These are phyloP conservation scores for Thermothielavioides terrestris DNA, from an alignment of 495 filamentous ascomycete species.

Conservation along the genomic window DNA sequence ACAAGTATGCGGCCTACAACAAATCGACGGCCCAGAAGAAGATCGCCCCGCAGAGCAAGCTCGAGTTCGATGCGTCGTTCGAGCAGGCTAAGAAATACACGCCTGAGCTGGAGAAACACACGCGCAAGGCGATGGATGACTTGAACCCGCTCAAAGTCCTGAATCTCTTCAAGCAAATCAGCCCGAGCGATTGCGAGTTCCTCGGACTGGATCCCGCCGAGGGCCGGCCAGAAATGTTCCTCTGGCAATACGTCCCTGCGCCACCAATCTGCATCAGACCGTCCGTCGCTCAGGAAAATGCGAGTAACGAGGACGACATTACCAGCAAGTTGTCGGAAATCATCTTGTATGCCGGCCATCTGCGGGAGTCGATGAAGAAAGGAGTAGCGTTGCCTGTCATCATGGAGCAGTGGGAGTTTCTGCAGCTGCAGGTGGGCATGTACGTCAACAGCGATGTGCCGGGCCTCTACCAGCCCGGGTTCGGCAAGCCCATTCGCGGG, in stretches of 20 bases:
- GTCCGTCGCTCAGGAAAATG: conserved; percentile 81
- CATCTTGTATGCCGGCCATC: conserved; percentile 73
- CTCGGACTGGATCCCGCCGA: conserved; percentile 78
- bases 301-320: conserved; percentile 92
- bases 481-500: conserved; percentile 75
- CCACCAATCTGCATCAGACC: conserved; percentile 90
- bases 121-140: conserved; percentile 87
- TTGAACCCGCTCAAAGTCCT: conserved; percentile 82
- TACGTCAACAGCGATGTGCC: conserved; percentile 98
- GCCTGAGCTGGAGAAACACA: conserved; percentile 78
- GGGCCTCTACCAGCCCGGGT: conserved; percentile 64
- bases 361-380: conserved; percentile 68
- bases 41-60: conserved; percentile 65
- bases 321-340: conserved; percentile 94
- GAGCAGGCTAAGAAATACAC: conserved; percentile 61
- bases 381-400: conserved; percentile 78
- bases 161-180: conserved; percentile 82
- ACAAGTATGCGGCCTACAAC: conserved; percentile 81
- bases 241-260: conserved; percentile 94
- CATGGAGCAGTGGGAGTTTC: conserved; percentile 98
- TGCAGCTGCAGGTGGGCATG: conserved; percentile 89
- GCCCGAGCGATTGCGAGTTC: conserved; percentile 79
- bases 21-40: conserved; percentile 79
- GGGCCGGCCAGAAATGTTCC: conserved; percentile 89
- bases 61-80: conserved; percentile 77